Evolutionary conservation across 2,329 filamentous ascomycete species (phyloP).

Genomic region (Fonsecaea pedrosoi): DNA sequence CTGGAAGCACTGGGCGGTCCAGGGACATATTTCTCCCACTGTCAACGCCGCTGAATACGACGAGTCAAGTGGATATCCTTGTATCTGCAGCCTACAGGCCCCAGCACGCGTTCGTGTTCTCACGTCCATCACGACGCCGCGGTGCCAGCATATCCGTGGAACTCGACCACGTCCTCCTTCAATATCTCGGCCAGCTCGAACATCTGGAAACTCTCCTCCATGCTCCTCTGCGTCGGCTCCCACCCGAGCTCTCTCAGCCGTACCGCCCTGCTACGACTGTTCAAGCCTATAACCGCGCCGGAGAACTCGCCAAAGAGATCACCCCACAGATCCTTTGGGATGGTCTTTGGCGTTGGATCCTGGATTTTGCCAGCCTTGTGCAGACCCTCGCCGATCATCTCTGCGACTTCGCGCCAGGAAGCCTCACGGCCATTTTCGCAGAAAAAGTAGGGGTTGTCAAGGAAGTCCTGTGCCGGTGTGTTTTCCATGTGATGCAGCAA

Average conservation of each 20-base stretch:
- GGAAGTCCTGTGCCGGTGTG: constrained; percentile 41
- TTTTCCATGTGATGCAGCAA: constrained; percentile 56
- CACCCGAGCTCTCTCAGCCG: constrained; percentile 55
- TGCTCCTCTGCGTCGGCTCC: constrained; percentile 54
- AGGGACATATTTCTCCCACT: not conserved
- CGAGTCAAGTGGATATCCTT: not conserved
- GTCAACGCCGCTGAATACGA: not conserved
- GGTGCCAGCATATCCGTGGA: constrained; percentile 5
- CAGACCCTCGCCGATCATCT: constrained; percentile 48
- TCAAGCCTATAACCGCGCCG: constrained; percentile 49
- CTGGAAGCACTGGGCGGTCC: not conserved
- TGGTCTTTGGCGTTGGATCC: constrained; percentile 46
- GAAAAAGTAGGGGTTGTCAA: constrained; percentile 59
- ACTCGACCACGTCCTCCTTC: constrained; percentile 22
- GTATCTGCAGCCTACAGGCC: not conserved
- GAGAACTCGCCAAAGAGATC: constrained; percentile 52
- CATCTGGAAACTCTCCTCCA: constrained; percentile 48
- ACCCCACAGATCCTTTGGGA: constrained; percentile 48
- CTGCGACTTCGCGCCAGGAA: constrained; percentile 52
- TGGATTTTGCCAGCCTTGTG: constrained; percentile 49
- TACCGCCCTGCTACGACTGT: constrained; percentile 53
- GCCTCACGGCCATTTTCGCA: constrained; percentile 55
- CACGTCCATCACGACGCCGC: not conserved
- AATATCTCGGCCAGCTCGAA: constrained; percentile 47
- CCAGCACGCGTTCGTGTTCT: not conserved